Base-by-base conservation (phyloP, 371 early-diverging fungal genomes). In the Rhizopus stolonifer region DNA sequence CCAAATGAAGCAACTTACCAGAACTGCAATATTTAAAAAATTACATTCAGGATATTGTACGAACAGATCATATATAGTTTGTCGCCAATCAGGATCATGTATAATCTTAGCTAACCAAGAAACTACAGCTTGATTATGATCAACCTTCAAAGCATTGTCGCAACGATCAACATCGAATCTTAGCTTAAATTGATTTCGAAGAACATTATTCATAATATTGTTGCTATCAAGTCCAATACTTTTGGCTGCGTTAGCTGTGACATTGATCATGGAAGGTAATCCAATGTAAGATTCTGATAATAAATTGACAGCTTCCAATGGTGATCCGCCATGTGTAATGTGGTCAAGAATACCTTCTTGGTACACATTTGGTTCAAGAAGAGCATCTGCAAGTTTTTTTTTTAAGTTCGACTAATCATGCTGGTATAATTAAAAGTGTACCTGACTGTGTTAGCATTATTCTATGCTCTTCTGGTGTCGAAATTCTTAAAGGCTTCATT, bases 281-380 rank as follows among this genome's bases (percentile, higher is more conserved):
- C 88, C 88, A 43, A 82, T 77, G 54, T 87, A 88, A 33, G 85
- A 84, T 49, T 72, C 76, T 23, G 78, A 75, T 1, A 88, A 67
- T 14, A 77, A 39, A 25, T 72, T 77, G 46, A 86, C 82, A 14
- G 85, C 76, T 47, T 80, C 73, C 54, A 85, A 75, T n/a, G 87
- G 88, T 21, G 74, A 67, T 26, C 88, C 88, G 23, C 86, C 87
- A 14, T 69, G 60, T 0, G 69, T 66, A 36, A 86, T 59, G 32
- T 76, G 86, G 21, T 71, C 72, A 21, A 72, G 60, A 13, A 82
- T 65, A 13, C 61, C 73, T 5, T 67, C 67, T 11, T 39, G 60
- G 47, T 69, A 67, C 14, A 84, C 79, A 31, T 79, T 70, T 24
- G 74, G 82, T 46, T 87, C 85, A 55, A 86, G 69, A 57, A 86